Evolutionary conservation across 371 early-diverging fungal species (phyloP).

Genomic region (Syncephalastrum sp.): DNA sequence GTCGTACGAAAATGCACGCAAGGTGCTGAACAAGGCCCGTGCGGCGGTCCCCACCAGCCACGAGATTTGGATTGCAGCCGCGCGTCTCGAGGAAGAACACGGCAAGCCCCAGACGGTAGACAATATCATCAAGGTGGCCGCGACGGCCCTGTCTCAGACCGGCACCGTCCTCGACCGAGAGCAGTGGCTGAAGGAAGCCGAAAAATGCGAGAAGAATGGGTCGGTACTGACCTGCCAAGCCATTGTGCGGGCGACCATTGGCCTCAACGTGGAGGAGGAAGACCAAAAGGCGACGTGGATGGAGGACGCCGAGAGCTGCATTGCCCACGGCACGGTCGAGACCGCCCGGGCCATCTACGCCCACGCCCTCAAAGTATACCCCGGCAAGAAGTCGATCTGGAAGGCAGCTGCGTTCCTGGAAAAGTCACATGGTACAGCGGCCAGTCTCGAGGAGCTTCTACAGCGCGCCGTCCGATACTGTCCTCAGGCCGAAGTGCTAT

Average conservation of each 20-base stretch:
- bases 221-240: conserved; percentile 79
- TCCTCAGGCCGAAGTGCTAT: conserved; percentile 91
- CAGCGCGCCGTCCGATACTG: conserved; percentile 85
- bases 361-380: conserved; percentile 76
- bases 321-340: conserved; percentile 63
- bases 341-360: conserved; percentile 92
- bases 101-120: conserved; percentile 69
- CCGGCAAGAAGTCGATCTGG: conserved; percentile 85
- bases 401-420: conserved; percentile 86
- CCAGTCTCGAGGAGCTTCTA: conserved; percentile 77
- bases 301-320: conserved; percentile 85
- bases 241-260: conserved; percentile 80
- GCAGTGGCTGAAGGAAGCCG: conserved; percentile 91
- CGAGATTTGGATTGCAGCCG: conserved; percentile 95
- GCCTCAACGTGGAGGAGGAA: conserved; percentile 78
- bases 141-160: conserved; percentile 61
- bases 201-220: conserved; percentile 79
- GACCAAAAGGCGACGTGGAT: conserved; percentile 84
- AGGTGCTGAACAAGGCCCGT: conserved; percentile 90
- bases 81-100: conserved; percentile 87
- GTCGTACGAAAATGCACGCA: conserved; percentile 85
- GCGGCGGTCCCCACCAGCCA: conserved; percentile 82
- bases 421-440: conserved; percentile 80
- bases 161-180: conserved; percentile 82
- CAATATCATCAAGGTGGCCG: conserved; percentile 72